These are phyloP conservation scores for Zelonia costaricensis DNA, from an alignment of 208 protist genomes.

Conservation along the genomic window DNA sequence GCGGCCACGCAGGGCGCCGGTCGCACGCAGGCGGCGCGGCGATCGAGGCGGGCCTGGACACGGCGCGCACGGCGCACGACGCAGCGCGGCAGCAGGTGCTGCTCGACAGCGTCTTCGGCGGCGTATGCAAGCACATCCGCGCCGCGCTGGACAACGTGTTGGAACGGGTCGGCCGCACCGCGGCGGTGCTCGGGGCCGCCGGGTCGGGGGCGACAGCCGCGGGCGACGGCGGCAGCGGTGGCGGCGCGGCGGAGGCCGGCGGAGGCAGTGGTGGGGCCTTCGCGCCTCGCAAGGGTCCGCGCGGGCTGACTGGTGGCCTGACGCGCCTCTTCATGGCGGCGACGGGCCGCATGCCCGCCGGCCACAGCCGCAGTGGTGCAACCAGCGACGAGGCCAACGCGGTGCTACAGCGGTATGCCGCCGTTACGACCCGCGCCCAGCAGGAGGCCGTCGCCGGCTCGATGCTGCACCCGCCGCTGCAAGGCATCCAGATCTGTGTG, in stretches of 20 bases:
- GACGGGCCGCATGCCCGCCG: conserved; percentile 27
- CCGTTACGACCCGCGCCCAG: conserved; percentile 61
- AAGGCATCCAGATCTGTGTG: conserved; percentile 50
- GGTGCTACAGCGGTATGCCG: conserved; percentile 40
- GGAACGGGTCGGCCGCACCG: conserved; percentile 48
- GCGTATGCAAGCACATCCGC: conserved; percentile 67
- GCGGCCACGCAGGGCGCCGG: not conserved
- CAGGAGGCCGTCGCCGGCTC: conserved; percentile 44
- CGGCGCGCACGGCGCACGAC: conserved; percentile 7
- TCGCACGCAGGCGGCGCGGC: conserved; percentile 1
- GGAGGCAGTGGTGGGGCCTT: not conserved
- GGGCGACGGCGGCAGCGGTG: not conserved
- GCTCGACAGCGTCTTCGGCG: conserved; percentile 67
- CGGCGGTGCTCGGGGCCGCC: conserved; percentile 19
- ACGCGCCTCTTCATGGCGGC: conserved; percentile 43
- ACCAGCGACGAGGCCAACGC: conserved; percentile 9
- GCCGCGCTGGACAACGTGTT: conserved; percentile 62
- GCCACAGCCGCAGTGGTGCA: conserved; percentile 2
- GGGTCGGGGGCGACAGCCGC: not conserved
- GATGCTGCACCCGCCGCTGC: conserved; percentile 37
- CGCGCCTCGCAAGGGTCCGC: conserved; percentile 22
- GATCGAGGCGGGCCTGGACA: not conserved
- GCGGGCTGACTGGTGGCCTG: conserved; percentile 40
- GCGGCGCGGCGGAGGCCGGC: not conserved
- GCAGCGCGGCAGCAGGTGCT: conserved; percentile 24